Conservation (phyloP, 1,139 yeast species). For the Hyphopichia pseudoburtonii region DNA sequence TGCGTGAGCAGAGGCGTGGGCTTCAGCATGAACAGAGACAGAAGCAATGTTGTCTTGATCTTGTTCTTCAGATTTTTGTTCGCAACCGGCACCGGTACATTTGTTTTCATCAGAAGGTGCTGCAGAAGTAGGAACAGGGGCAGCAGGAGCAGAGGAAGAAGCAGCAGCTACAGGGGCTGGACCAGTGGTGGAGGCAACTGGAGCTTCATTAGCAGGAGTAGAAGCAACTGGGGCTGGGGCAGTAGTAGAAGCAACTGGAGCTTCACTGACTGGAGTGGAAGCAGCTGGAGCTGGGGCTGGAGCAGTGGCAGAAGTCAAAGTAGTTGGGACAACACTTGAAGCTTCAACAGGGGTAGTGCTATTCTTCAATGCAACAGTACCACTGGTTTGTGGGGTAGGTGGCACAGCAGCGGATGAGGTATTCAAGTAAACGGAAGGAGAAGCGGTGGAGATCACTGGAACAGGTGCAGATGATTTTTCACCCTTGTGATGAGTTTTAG, state of each 20-base stretch:
- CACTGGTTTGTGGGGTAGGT: not conserved
- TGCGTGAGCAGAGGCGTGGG: no score
- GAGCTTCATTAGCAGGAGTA: conserved; percentile 16
- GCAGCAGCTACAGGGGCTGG: not conserved
- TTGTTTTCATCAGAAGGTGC: no score
- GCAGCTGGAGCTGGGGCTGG: conserved; percentile 2
- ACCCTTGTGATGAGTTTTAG: no score
- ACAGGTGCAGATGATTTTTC: not conserved
- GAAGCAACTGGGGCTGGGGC: conserved; percentile 21
- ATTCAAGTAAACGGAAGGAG: not conserved
- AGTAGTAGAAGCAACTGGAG: conserved; percentile 3
- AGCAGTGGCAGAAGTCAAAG: not conserved
- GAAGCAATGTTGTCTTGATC: no score
- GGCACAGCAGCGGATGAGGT: not conserved
- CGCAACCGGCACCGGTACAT: no score
- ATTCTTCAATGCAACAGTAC: no score
- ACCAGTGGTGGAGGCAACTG: conserved; percentile 5
- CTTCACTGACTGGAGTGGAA: not conserved
- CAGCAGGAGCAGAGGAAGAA: not conserved
- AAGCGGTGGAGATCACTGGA: conserved; percentile 1
- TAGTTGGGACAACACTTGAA: conserved; percentile 3
- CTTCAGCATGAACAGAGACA: no score
- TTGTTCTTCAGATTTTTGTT: no score
- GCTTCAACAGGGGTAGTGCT: not conserved
- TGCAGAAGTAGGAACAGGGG: not conserved